Base-by-base conservation (phyloP, 805 yeast species). In the Metschnikowia dekortorum region DNA sequence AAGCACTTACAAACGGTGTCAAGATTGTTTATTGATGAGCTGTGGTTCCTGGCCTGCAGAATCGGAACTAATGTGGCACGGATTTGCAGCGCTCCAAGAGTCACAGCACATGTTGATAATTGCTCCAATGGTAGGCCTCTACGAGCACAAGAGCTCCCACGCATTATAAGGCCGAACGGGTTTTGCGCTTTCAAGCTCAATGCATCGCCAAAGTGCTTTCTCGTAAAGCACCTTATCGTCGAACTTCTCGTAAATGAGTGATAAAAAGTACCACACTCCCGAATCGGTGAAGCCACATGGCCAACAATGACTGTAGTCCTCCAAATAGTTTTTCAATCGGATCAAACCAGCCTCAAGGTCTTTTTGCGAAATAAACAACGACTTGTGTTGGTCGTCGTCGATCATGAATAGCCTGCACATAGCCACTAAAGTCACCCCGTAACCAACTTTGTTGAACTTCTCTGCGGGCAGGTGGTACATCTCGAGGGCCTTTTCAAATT, bases 241-340 rank as follows among this genome's bases (percentile, higher is more conserved):
- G 44, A 78, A 67, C 28, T 61, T 69, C 54, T 84, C 90, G 62
- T 85, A 85, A 22, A 87, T 75, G 55, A 74, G 66, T 1, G 89
- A 79, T 50, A 87, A 69, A 49, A 78, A 77, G 78, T 81, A 84
- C 86, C 91, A 85, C 10, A 85, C 74, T 63, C 89, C 96, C 2
- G 74, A 55, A 44, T 60, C 60, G 54, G 73, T 76, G 55, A 59
- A 58, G 7, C 75, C 78, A 46, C 58, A 61, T 33, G 76, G 78
- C 69, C 75, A 69, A 47, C 70, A 61, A 34, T 65, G 61, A 10
- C 73, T 55, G 49, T 60, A 59, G 37, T 59, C 57, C 53, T 78
- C 81, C 47, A 79, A 62, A 49, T 71, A 66, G 52, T 71, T 73
- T 62, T 76, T 77, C 60, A 81, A 63, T 53, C 87, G 68, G 3